These are phyloP conservation scores for Vachellia collinsii DNA, from an alignment of 306 rosid species.

Conservation along the genomic window DNA sequence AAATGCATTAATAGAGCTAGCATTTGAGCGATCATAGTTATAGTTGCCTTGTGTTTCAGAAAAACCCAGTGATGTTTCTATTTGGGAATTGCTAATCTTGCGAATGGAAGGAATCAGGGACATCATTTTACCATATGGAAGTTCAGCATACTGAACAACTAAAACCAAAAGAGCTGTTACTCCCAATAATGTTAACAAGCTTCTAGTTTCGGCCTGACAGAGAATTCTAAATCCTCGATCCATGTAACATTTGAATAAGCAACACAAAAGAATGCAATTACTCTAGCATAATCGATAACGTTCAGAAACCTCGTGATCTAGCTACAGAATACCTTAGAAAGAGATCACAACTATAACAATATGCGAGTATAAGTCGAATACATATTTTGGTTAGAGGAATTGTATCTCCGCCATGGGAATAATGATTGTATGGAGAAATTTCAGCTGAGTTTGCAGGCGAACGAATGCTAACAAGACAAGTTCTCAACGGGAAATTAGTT, in stretches of 20 bases:
- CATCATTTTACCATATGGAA: constrained; percentile 55
- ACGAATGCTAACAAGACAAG: constrained; percentile 8
- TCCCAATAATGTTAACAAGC: constrained; percentile 60
- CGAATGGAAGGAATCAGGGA: constrained; percentile 52
- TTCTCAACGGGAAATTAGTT: not conserved
- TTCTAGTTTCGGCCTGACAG: constrained; percentile 54
- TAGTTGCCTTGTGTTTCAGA: constrained; percentile 30
- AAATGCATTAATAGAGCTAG: constrained; percentile 38
- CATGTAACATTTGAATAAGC: constrained; percentile 44
- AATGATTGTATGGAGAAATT: constrained; percentile 31
- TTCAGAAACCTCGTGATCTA: constrained; percentile 11
- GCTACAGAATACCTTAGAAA: not conserved
- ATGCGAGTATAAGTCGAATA: not conserved
- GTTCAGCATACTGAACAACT: constrained; percentile 65
- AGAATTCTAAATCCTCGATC: constrained; percentile 57
- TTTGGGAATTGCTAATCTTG: constrained; percentile 47
- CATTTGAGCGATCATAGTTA: constrained; percentile 27
- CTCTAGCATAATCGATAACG: not conserved
- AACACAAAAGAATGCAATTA: not conserved
- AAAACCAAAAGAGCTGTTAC: constrained; percentile 55
- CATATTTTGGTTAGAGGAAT: not conserved
- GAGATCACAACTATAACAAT: not conserved
- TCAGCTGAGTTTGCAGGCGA: constrained; percentile 25
- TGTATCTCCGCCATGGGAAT: not conserved
- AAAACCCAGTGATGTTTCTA: constrained; percentile 43